Conservation (phyloP, 1,284 basidiomycete species). For the Tilletia indica region DNA sequence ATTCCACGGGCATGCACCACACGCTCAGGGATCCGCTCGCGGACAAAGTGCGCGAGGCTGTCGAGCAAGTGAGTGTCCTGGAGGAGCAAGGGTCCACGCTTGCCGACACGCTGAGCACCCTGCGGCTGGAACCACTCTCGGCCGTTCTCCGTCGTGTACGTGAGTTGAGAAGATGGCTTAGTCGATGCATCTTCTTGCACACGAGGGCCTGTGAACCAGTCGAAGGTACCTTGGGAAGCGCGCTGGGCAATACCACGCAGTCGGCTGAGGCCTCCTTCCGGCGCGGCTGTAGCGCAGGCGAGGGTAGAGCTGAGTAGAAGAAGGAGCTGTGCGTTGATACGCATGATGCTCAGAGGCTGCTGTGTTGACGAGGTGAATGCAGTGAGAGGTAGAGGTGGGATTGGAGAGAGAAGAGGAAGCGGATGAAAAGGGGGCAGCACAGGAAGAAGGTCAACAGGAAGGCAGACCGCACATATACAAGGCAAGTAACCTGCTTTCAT, state of each 20-base stretch:
- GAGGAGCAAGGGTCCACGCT: constrained; percentile 16
- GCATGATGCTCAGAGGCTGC: too few species aligned
- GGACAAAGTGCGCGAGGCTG: constrained; percentile 18
- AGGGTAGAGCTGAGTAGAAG: too few species aligned
- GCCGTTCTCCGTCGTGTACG: constrained; percentile 23
- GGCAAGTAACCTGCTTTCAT: too few species aligned
- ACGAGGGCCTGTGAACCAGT: not conserved
- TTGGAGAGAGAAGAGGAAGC: too few species aligned
- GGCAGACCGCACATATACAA: too few species aligned
- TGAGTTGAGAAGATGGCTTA: not conserved
- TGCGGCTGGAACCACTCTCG: constrained; percentile 1
- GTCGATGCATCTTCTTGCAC: constrained; percentile 8
- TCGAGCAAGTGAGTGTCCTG: constrained; percentile 20
- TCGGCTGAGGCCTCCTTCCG: too few species aligned
- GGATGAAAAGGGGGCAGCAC: too few species aligned
- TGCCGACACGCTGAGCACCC: constrained; percentile 14
- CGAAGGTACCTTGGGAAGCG: not conserved
- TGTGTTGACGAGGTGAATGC: too few species aligned
- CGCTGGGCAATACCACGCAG: not conserved
- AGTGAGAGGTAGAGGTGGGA: too few species aligned
- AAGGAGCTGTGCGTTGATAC: too few species aligned
- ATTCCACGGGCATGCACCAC: constrained; percentile 43
- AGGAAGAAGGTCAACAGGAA: too few species aligned
- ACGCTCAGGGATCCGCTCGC: constrained; percentile 53
- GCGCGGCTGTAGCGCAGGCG: too few species aligned